Evolutionary conservation across 2,329 filamentous ascomycete genomes (phyloP).

Genomic region (Fusarium pseudocircinatum): DNA sequence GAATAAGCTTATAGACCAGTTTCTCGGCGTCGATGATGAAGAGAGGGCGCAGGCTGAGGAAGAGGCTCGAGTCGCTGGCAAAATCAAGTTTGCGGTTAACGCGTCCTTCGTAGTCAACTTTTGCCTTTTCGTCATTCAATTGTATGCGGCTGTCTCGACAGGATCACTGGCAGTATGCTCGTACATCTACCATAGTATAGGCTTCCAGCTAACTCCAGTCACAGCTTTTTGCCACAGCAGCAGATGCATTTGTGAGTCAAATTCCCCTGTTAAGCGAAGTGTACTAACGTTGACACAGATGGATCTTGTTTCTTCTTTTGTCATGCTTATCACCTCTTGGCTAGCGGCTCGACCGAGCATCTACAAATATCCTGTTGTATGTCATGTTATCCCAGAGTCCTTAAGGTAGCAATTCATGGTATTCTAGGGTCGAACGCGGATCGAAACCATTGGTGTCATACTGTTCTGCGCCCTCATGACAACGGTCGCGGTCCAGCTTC

Average conservation of each 20-base stretch:
- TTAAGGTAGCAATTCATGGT: neutral
- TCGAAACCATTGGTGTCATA: neutral
- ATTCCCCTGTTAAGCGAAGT: rapidly evolving
- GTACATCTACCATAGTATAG: neutral
- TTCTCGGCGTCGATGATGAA: neutral
- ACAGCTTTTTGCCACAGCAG: neutral
- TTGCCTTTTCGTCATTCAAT: slow-evolving; percentile 1
- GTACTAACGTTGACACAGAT: neutral
- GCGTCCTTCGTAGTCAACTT: slow-evolving; percentile 4
- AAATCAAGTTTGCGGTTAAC: slow-evolving; percentile 5
- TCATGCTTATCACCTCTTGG: neutral
- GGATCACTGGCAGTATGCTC: neutral
- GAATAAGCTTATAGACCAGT: neutral
- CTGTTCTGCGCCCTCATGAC: neutral
- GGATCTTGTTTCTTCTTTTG: neutral
- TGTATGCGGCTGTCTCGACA: neutral
- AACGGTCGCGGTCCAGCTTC: neutral
- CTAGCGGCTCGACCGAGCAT: neutral
- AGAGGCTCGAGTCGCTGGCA: neutral
- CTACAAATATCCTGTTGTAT: neutral
- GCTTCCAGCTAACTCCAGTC: neutral
- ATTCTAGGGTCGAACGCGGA: neutral
- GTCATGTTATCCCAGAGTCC: neutral
- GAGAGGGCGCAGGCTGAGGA: neutral
- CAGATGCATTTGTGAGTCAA: neutral